A percentile compares a stretch with the other conserved stretches of the same genome.
Evolutionary conservation across 768 basidiomycete species (phyloP).

Genomic region (Cyclocybe cylindracea): DNA sequence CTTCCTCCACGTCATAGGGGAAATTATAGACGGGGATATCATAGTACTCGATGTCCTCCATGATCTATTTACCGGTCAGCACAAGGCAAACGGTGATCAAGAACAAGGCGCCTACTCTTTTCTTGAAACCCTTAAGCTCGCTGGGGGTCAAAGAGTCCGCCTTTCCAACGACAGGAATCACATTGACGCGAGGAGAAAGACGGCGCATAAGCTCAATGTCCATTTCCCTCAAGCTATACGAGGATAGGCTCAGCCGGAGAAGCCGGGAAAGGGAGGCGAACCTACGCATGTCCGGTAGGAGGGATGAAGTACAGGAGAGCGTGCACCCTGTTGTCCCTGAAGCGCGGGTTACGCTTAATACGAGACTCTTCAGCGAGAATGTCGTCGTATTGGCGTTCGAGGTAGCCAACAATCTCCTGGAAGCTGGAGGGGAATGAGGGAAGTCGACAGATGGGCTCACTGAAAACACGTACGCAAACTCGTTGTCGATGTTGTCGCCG

Average conservation of each 20-base stretch:
- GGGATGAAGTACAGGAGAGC: constrained; percentile 98
- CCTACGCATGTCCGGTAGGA: constrained; percentile 96
- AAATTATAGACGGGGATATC: constrained; percentile 99
- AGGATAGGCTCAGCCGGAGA: constrained; percentile 1
- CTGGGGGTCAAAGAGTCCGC: constrained; percentile 92
- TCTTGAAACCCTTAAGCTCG: constrained; percentile 95
- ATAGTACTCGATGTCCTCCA: constrained; percentile 99
- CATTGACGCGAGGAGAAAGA: constrained; percentile 96
- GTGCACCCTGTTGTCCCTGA: constrained; percentile 97
- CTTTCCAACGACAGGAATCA: constrained; percentile 97
- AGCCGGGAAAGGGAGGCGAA: constrained; percentile 15
- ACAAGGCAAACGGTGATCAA: neutral
- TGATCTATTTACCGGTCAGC: constrained; percentile 62
- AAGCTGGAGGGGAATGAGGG: constrained; percentile 55
- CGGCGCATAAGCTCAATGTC: constrained; percentile 99
- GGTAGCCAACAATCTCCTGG: constrained; percentile 93
- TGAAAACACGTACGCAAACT: constrained; percentile 75
- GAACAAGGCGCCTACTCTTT: constrained; percentile 54
- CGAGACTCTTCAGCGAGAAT: constrained; percentile 97
- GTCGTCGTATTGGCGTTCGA: constrained; percentile 99
- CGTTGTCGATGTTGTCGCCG: constrained; percentile 98
- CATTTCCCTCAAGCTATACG: constrained; percentile 84
- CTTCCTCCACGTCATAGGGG: constrained; percentile 98
- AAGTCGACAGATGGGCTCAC: neutral
- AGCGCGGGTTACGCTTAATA: constrained; percentile 99